Evolutionary conservation across 768 basidiomycete species (phyloP).

Genomic region (Termitomyces sp.): DNA sequence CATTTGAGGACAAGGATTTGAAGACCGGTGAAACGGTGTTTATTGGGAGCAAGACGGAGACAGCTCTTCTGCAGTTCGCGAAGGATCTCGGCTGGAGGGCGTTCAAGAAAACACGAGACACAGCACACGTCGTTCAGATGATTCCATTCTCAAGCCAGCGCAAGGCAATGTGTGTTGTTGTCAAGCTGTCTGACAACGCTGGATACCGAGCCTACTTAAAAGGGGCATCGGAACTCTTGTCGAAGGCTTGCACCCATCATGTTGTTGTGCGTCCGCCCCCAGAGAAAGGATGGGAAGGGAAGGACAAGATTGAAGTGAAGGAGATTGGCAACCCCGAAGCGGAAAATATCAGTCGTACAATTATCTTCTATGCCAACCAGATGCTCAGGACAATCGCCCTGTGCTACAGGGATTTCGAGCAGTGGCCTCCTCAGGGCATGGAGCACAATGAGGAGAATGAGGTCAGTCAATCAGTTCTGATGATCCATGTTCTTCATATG

Average conservation of each 20-base stretch:
- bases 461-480: slow-evolving; percentile 28
- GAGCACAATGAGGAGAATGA: slow-evolving; percentile 44
- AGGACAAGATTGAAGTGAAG: slow-evolving; percentile 45
- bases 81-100: slow-evolving; percentile 75
- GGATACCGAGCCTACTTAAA: slow-evolving; percentile 71
- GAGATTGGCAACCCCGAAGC: slow-evolving; percentile 63
- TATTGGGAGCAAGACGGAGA: slow-evolving; percentile 94
- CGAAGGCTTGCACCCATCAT: slow-evolving; percentile 69
- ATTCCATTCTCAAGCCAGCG: slow-evolving; percentile 92
- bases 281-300: slow-evolving; percentile 13
- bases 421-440: slow-evolving; percentile 74
- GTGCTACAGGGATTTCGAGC: slow-evolving; percentile 84
- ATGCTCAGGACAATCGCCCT: slow-evolving; percentile 91
- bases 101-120: slow-evolving; percentile 65
- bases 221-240: slow-evolving; percentile 92
- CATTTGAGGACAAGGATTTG: slow-evolving; percentile 78
- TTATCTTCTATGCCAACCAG: slow-evolving; percentile 98
- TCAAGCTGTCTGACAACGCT: slow-evolving; percentile 49
- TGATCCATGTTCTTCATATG: slow-evolving; percentile 5
- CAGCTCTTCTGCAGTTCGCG: slow-evolving; percentile 82
- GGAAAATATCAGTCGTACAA: slow-evolving; percentile 88
- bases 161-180: slow-evolving; percentile 92
- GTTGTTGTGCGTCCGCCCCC: slow-evolving; percentile 56
- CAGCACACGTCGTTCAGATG: slow-evolving; percentile 70
- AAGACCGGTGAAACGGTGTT: slow-evolving; percentile 61